These are phyloP conservation scores for Neodidymelliopsis sp. DNA, from an alignment of 2,329 filamentous ascomycete species.

Conservation along the genomic window DNA sequence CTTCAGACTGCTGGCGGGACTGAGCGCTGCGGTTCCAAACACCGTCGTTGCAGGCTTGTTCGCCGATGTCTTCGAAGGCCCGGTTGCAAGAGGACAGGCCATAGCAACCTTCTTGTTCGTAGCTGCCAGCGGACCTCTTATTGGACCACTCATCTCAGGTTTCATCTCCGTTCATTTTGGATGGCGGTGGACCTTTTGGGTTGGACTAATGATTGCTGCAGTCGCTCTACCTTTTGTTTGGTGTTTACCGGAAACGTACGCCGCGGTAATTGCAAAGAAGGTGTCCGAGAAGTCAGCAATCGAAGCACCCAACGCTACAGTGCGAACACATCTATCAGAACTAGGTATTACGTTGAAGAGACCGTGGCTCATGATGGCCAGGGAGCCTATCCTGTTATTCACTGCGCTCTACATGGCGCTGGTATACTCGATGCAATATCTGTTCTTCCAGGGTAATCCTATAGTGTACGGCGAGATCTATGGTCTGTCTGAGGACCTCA, in stretches of 20 bases:
- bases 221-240: conserved; percentile 63
- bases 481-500: conserved; percentile 1
- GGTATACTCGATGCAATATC: conserved; percentile 67
- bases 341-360: neutral
- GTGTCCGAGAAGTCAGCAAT: neutral
- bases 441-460: conserved; percentile 75
- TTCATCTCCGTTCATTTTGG: conserved; percentile 62
- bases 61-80: conserved; percentile 67
- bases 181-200: conserved; percentile 74
- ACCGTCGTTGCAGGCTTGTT: conserved; percentile 65
- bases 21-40: conserved; percentile 55
- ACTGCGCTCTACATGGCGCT: conserved; percentile 70
- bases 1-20: conserved; percentile 50
- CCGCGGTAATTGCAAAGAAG: conserved; percentile 35
- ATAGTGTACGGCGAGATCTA: conserved; percentile 60
- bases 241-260: conserved; percentile 61
- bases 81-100: conserved; percentile 63
- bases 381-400: conserved; percentile 73
- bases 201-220: conserved; percentile 72
- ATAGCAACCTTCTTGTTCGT: conserved; percentile 57
- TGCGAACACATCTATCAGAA: neutral
- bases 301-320: neutral
- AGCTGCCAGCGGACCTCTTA: conserved; percentile 68
- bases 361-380: conserved; percentile 63
- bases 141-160: conserved; percentile 68